Evolutionary conservation across 208 protist genomes (phyloP).

Genomic region (Herpetomonas tarakana): DNA sequence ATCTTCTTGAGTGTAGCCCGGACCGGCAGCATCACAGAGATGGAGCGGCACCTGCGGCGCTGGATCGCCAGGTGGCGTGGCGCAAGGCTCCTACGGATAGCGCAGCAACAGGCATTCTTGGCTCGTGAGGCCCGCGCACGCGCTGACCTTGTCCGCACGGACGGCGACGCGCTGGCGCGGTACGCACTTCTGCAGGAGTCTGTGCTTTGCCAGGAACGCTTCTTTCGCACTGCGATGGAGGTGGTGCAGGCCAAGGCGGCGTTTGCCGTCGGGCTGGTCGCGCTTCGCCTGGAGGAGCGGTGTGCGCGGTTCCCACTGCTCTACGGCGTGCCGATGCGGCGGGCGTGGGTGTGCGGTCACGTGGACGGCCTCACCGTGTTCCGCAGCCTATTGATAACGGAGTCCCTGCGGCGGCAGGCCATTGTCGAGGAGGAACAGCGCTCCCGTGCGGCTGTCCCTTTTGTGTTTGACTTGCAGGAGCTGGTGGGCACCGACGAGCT

Average conservation of each 20-base stretch:
- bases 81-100: conserved; percentile 13
- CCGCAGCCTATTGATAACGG: conserved; percentile 23
- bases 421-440: conserved; percentile 16
- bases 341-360: conserved; percentile 32
- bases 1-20: conserved; percentile 19
- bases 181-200: conserved; percentile 15
- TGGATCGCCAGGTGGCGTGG: conserved; percentile 37
- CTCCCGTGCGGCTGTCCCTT: conserved; percentile 4
- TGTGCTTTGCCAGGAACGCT: conserved; percentile 21
- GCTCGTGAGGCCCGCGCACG: conserved; percentile 24
- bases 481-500: conserved; percentile 5
- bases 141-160: conserved; percentile 21
- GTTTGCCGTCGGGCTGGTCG: conserved; percentile 28
- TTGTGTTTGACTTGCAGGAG: conserved; percentile 9
- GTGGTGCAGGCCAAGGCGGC: conserved; percentile 25
- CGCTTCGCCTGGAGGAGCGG: conserved; percentile 29
- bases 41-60: conserved; percentile 25
- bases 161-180: conserved; percentile 13
- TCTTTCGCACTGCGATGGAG: conserved; percentile 38
- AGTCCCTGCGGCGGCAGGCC: conserved; percentile 13
- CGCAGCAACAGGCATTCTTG: conserved; percentile 11
- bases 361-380: conserved; percentile 41
- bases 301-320: conserved; percentile 44
- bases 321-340: conserved; percentile 51
- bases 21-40: conserved; percentile 13